Base-by-base conservation (phyloP, 2,329 filamentous ascomycete genomes). In the Pseudogymnoascus sp. region DNA sequence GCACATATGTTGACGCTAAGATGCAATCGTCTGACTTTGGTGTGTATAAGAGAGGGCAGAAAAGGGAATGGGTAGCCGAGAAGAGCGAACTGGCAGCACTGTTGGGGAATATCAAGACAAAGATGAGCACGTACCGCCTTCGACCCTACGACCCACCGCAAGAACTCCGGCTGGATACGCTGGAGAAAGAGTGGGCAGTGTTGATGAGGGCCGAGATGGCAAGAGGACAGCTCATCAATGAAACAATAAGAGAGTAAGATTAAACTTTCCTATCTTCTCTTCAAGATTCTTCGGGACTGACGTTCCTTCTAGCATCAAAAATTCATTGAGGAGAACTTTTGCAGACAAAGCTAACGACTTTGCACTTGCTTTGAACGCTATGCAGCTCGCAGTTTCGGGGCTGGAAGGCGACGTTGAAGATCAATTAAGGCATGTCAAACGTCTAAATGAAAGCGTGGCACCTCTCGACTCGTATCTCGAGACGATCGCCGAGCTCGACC, bases 271-370 rank as follows among this genome's bases (percentile, higher is more conserved):
- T 9, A 23, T 61, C 62, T 63, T 63, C 59, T 61, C 62, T 63
- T 63, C 59, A 37, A 13, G 28, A 28, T 48, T 52, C 10, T 34
- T 23, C 26, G n/a, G 34, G 35, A 61, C 71, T 75, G 66, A 78
- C 69, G 48, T 8, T 37, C 10, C 0, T 15, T 10, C 19, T 62
- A 88, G 85, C 72, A 97, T 99, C 80, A 99, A 99, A 73, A 96
- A 99, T 71, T 86, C 86, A 9, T 82, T 99, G 28, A 88, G 94
- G 56, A 90, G 86, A 69, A 90, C 89, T 1, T 99, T 99, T 72
- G 94, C 94, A 13, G 92, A 97, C 75, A 97, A 96, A 76, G 94
- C 94, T 63, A 99, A 99, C 70, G 92, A 97, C 74, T 96, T 99
- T 75, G 94, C 94, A 7, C 80, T 96, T 66, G 92, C 94, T 3